Percentiles rank a stretch among this genome's conserved stretches.
Conservation (phyloP, 2,329 filamentous ascomycete genomes). For the Paecilomyces sp. region DNA sequence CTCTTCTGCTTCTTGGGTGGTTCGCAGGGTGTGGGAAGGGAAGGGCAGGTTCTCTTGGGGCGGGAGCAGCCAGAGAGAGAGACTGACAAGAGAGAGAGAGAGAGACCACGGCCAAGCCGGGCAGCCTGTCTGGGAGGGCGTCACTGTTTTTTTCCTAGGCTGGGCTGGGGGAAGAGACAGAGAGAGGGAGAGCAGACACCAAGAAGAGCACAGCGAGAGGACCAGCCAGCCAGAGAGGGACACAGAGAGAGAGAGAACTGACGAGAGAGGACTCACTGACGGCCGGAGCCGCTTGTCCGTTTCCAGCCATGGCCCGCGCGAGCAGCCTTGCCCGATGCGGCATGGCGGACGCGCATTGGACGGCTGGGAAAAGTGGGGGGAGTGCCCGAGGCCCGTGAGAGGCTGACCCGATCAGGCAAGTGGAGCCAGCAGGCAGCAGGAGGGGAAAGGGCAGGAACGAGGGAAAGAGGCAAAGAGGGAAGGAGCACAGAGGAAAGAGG, state of each 20-base stretch:
- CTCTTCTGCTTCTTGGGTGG: not conserved
- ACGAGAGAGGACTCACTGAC: not conserved
- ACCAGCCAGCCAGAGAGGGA: no score
- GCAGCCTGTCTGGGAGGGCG: not conserved
- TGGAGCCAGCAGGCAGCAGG: not conserved
- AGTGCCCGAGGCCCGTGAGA: not conserved
- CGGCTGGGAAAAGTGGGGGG: not conserved
- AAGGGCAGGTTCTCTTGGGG: not conserved
- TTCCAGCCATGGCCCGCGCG: not conserved
- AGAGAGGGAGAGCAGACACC: constrained; percentile 13
- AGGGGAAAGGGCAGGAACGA: not conserved
- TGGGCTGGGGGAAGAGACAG: not conserved
- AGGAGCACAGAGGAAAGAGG: no score
- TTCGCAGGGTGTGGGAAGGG: not conserved
- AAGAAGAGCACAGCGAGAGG: no score
- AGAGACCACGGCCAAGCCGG: constrained; percentile 5
- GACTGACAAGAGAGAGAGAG: not conserved
- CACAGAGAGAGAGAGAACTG: not conserved
- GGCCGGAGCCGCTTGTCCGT: not conserved
- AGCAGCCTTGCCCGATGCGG: not conserved
- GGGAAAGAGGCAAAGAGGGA: no score
- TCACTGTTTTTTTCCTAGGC: not conserved
- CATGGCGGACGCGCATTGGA: not conserved
- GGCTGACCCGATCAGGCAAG: not conserved
- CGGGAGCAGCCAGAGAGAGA: not conserved